Conservation (phyloP, 768 basidiomycete species). For the Russula ochroleuca region DNA sequence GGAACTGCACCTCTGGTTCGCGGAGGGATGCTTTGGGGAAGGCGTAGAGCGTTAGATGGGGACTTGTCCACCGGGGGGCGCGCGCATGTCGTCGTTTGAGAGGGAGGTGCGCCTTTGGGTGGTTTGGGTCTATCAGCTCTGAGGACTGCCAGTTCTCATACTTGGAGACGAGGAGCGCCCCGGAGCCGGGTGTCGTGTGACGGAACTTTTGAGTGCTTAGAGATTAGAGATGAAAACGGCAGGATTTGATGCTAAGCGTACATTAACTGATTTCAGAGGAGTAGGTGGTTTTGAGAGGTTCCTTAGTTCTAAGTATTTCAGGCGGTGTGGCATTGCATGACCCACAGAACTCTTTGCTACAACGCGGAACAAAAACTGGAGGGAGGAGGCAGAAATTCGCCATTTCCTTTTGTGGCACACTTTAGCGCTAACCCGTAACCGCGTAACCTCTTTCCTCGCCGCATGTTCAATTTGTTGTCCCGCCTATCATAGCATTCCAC, state of each 20-base stretch:
- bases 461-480: too few relatives aligned
- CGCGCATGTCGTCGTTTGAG: neutral
- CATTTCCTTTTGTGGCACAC: too few relatives aligned
- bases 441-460: too few relatives aligned
- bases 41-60: slow-evolving; percentile 4
- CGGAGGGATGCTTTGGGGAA: slow-evolving; percentile 21
- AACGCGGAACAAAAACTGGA: too few relatives aligned
- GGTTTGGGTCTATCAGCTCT: slow-evolving; percentile 8
- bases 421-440: too few relatives aligned
- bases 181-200: slow-evolving; percentile 16
- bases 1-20: neutral
- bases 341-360: too few relatives aligned
- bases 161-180: slow-evolving; percentile 4
- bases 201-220: slow-evolving; percentile 7
- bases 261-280: neutral
- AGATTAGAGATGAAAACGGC: neutral
- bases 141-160: neutral
- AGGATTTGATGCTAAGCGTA: neutral
- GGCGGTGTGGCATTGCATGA: neutral
- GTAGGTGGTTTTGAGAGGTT: neutral
- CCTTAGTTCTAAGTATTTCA: neutral
- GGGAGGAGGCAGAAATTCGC: too few relatives aligned
- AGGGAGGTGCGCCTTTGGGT: slow-evolving; percentile 12
- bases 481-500: too few relatives aligned
- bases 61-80: slow-evolving; percentile 9